Conservation (phyloP, 2,329 filamentous ascomycete genomes). For the Pyrenophora teres region DNA sequence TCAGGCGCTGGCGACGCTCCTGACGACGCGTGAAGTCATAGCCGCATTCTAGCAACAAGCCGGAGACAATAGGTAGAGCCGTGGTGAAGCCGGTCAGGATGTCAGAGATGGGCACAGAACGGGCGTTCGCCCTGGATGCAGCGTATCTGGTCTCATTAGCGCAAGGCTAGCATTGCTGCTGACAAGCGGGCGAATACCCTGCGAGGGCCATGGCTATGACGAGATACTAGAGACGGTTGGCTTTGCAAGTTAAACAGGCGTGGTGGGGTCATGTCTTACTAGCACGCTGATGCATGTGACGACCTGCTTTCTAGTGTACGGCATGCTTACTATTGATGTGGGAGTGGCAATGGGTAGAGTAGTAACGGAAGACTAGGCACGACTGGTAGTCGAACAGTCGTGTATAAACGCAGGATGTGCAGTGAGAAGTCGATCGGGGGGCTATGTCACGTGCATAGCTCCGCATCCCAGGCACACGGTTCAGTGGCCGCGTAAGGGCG, state of each 20-base stretch:
- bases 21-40: conserved; percentile 43
- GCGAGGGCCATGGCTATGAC: conserved; percentile 48
- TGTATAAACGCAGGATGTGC: too few species aligned
- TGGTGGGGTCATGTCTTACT: conserved; percentile 25
- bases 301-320: conserved; percentile 47
- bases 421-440: too few species aligned
- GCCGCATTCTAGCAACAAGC: conserved; percentile 49
- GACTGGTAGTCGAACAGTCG: not conserved
- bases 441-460: not conserved
- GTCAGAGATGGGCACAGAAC: conserved; percentile 51
- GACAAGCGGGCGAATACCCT: conserved; percentile 26
- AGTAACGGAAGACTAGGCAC: too few species aligned
- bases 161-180: not conserved
- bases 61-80: conserved; percentile 50
- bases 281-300: conserved; percentile 47
- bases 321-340: conserved; percentile 26
- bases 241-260: not conserved
- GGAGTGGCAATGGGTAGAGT: too few species aligned
- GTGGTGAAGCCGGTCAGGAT: conserved; percentile 49
- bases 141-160: conserved; percentile 35
- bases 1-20: conserved; percentile 32
- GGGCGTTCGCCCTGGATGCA: conserved; percentile 34
- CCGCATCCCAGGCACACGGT: conserved; percentile 10
- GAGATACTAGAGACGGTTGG: conserved; percentile 46
- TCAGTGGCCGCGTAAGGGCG: conserved; percentile 4